A percentile compares a stretch with the other conserved stretches of the same genome.
Conservation (phyloP, 768 basidiomycete genomes). For the Sarcomyxa edulis region DNA sequence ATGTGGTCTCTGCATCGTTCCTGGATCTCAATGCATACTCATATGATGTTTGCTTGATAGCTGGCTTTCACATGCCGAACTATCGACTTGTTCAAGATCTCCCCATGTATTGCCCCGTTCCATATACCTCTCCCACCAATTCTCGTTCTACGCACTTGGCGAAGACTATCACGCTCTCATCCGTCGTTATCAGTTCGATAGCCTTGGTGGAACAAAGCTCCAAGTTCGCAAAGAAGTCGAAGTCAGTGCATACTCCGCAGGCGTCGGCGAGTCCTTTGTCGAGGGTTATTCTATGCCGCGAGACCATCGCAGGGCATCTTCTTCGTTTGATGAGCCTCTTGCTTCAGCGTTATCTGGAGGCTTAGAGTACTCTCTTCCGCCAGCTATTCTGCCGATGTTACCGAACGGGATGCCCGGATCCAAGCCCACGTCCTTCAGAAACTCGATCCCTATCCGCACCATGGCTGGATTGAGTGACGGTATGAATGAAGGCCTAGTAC, state of each 20-base stretch:
- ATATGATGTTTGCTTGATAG: conserved; percentile 24
- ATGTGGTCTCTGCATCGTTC: conserved; percentile 12
- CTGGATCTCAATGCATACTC: neutral
- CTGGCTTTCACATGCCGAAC: conserved; percentile 75
- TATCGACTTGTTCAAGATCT: conserved; percentile 65
- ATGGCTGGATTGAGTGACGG: conserved; percentile 49
- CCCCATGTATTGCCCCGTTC: conserved; percentile 60
- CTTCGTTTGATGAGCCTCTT: conserved; percentile 76
- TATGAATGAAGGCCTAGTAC: conserved; percentile 56
- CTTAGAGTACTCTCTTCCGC: conserved; percentile 41
- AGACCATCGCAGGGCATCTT: conserved; percentile 37
- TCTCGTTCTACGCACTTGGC: conserved; percentile 71
- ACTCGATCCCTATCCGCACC: conserved; percentile 53
- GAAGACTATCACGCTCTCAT: conserved; percentile 80
- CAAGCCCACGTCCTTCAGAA: conserved; percentile 33
- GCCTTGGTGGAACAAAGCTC: conserved; percentile 51
- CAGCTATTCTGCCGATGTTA: conserved; percentile 66
- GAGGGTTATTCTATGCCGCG: conserved; percentile 42
- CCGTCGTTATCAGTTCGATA: conserved; percentile 55
- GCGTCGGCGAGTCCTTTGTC: conserved; percentile 42
- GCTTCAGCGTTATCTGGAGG: conserved; percentile 66
- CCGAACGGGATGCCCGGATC: conserved; percentile 60
- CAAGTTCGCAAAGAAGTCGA: conserved; percentile 72
- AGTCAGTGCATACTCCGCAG: conserved; percentile 45
- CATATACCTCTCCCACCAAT: conserved; percentile 82